These are phyloP conservation scores for Cicer judaicum DNA, from an alignment of 306 rosid species.

Conservation along the genomic window DNA sequence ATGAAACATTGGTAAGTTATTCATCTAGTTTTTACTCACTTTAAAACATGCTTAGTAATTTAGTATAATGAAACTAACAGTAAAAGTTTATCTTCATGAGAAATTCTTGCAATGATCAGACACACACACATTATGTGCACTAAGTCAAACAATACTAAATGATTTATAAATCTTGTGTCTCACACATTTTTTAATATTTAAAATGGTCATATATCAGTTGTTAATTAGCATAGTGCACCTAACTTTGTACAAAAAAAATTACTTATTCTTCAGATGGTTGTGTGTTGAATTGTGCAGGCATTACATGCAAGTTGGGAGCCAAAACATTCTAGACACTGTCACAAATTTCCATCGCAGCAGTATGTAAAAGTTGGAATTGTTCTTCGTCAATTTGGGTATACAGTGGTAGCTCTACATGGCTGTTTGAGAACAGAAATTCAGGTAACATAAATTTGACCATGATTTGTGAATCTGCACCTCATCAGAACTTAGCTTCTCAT, in stretches of 20 bases:
- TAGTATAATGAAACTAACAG: not conserved
- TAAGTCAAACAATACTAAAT: constrained; percentile 11
- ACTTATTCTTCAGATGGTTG: not conserved
- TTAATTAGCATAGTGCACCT: not conserved
- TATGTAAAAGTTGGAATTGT: constrained; percentile 84
- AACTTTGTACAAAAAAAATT: not conserved
- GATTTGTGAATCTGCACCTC: not conserved
- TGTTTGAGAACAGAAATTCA: constrained; percentile 82
- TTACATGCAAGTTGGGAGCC: constrained; percentile 97
- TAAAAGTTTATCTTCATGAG: constrained; percentile 10
- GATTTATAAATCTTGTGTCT: not conserved
- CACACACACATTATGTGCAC: constrained; percentile 3
- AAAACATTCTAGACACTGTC: constrained; percentile 74
- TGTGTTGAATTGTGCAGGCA: constrained; percentile 62
- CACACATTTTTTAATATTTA: not conserved
- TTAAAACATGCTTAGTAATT: not conserved
- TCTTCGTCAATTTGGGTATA: constrained; percentile 93
- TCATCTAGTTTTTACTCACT: constrained; percentile 28
- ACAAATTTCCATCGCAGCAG: constrained; percentile 79
- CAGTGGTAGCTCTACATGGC: constrained; percentile 85
- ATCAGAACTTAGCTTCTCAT: constrained; percentile 24
- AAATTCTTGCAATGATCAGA: not conserved
- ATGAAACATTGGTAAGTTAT: constrained; percentile 71
- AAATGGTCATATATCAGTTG: not conserved
- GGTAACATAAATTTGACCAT: constrained; percentile 50